Evolutionary conservation across 2,329 filamentous ascomycete species (phyloP).

Genomic region (Chaetomiaceae sp.): DNA sequence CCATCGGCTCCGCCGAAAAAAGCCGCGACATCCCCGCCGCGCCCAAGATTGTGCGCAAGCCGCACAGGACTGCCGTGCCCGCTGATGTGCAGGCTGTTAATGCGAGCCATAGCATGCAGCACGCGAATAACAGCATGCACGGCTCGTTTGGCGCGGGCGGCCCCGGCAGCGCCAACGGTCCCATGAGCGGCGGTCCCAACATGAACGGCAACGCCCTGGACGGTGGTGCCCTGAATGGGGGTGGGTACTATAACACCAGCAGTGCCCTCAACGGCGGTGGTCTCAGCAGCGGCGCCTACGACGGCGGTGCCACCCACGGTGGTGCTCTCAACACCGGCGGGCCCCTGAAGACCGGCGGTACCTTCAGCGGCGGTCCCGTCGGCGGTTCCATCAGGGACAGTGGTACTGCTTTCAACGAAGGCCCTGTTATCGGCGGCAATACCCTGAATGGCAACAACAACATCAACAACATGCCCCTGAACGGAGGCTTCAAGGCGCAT

Average conservation of each 20-base stretch:
- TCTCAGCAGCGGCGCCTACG: background rate
- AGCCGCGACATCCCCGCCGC: constrained; percentile 66
- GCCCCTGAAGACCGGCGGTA: background rate
- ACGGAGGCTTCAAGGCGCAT: constrained; percentile 3
- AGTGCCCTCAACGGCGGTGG: background rate
- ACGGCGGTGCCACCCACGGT: background rate
- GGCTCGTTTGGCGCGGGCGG: background rate
- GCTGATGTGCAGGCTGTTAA: no score
- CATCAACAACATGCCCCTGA: no score
- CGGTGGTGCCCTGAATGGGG: background rate
- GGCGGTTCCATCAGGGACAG: no score
- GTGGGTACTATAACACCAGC: no score
- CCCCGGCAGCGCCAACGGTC: background rate
- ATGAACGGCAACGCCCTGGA: background rate
- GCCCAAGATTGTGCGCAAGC: constrained; percentile 47
- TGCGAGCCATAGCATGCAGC: no score
- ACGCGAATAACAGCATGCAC: no score
- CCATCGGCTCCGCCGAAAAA: constrained; percentile 70
- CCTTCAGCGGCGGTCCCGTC: no score
- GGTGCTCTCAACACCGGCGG: background rate
- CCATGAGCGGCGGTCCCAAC: no score
- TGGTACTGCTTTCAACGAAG: no score
- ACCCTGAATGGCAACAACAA: background rate
- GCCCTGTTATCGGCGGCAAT: no score
- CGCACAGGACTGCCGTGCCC: constrained; percentile 24